A percentile compares a stretch with the other conserved stretches of the same genome.
Conservation (phyloP, 2,329 filamentous ascomycete species). For the Penicillium sp. region DNA sequence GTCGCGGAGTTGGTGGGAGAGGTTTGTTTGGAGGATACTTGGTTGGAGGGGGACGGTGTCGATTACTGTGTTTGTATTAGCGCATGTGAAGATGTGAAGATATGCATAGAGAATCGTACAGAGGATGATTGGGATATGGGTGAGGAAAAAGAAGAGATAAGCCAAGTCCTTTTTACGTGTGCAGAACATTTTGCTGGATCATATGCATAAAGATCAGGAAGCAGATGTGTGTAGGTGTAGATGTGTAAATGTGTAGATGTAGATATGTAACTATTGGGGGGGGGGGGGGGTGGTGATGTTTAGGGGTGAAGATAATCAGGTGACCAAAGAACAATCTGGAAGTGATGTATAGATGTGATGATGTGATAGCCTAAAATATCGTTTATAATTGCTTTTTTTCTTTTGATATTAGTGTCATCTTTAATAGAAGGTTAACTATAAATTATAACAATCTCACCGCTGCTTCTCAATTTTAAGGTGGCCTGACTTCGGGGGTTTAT, state of each 20-base stretch:
- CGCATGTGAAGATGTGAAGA: background rate
- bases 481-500: background rate
- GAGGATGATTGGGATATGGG: constrained; percentile 62
- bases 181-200: constrained; percentile 12
- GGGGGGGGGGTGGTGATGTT: background rate
- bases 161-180: constrained; percentile 38
- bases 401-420: too few species aligned
- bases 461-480: background rate
- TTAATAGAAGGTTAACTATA: too few species aligned
- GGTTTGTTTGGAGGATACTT: constrained; percentile 46
- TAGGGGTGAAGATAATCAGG: background rate
- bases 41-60: constrained; percentile 63
- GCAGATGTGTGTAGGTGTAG: background rate
- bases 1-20: constrained; percentile 51
- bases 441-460: background rate
- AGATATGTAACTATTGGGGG: too few species aligned
- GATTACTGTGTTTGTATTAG: constrained; percentile 47
- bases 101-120: constrained; percentile 40
- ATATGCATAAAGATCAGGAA: background rate
- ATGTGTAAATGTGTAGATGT: too few species aligned
- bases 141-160: constrained; percentile 59
- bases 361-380: too few species aligned
- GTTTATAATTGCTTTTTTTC: too few species aligned
- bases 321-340: background rate
- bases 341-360: background rate